Percentiles rank a stretch among this genome's conserved stretches.
phyloP scores from a whole-genome alignment of 441 rosid genomes.

The Theobroma grandiflorum region DNA sequence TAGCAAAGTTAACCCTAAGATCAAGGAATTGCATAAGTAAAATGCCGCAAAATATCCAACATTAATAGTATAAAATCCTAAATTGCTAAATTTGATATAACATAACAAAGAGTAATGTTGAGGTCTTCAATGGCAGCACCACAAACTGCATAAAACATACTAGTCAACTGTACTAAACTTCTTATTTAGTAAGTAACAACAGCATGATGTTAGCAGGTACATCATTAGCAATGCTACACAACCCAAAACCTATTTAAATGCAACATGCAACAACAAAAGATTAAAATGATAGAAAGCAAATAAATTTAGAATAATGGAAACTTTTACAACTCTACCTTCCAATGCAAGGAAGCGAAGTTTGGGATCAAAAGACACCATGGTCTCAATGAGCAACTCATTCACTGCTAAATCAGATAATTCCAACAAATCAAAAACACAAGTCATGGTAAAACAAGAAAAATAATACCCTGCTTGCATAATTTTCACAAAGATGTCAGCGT shows the following conservation, averaged over 20 bases:
- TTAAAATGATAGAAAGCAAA: neutral
- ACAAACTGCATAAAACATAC: conserved; percentile 8
- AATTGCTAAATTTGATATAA: neutral
- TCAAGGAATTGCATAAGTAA: neutral
- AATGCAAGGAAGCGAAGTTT: conserved; percentile 80
- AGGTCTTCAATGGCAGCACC: neutral
- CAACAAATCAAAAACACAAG: conserved; percentile 30
- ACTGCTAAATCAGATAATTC: conserved; percentile 44
- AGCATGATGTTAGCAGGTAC: conserved; percentile 9
- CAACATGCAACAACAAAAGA: conserved; percentile 13
- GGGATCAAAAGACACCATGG: conserved; percentile 56
- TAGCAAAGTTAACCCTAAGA: neutral
- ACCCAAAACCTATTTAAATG: neutral
- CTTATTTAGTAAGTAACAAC: neutral
- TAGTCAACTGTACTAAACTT: neutral
- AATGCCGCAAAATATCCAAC: neutral
- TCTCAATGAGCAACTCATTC: conserved; percentile 48
- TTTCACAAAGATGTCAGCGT: conserved; percentile 20
- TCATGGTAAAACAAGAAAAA: conserved; percentile 26
- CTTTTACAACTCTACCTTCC: conserved; percentile 61
- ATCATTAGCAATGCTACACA: conserved; percentile 5
- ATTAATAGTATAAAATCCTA: neutral
- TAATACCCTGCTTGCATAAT: neutral
- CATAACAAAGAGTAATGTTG: neutral
- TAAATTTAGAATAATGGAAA: neutral